Base-by-base conservation (phyloP, 1,139 yeast genomes). In the Pichia sp. region DNA sequence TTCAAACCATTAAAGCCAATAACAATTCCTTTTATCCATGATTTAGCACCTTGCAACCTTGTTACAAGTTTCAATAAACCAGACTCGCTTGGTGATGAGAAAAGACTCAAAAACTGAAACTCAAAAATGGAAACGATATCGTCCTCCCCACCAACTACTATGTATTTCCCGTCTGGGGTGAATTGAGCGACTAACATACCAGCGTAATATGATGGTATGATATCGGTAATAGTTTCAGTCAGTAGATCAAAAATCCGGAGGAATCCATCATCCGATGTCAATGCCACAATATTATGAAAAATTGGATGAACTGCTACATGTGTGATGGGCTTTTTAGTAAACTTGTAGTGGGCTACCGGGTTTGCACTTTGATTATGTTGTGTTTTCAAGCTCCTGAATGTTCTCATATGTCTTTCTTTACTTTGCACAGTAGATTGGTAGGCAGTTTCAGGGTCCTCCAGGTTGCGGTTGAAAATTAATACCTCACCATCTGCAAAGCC, bases 211-310 rank as follows among this genome's bases (percentile, higher is more conserved):
- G 87, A 79, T 5, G 89, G 82, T 46, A 82, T 68, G 1, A 85
- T 72, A 64, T 86, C 95, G 1, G 82, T 73, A 4, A 85, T 64
- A 38, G 57, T 62, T 57, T 81, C 82, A 11, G 70, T 70, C 31
- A 69, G 71, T 5, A 83, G 67, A 65, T 85, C 87, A 46, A 87
- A 70, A 32, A 87, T 64, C 49, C 87, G 71, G 15, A 85, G 72
- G 59, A 79, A 78, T 1, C 93, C 95, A 65, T 86, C 92, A 60
- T 81, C 86, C 6, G 84, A 73, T 0, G 87, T 82, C 43, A 85
- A 67, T 0, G 86, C 82, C 23, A 75, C 53, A 5, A 72, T 56
- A 55, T 72, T 69, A 7, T 59, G 49, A 46, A 54, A 62, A 7
- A 74, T 59, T 61, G 83, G 80, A 23, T 88, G 87, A 48, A 75